Evolutionary conservation across 805 yeast genomes (phyloP).

Genomic region (Suhomyces pyralidae): DNA sequence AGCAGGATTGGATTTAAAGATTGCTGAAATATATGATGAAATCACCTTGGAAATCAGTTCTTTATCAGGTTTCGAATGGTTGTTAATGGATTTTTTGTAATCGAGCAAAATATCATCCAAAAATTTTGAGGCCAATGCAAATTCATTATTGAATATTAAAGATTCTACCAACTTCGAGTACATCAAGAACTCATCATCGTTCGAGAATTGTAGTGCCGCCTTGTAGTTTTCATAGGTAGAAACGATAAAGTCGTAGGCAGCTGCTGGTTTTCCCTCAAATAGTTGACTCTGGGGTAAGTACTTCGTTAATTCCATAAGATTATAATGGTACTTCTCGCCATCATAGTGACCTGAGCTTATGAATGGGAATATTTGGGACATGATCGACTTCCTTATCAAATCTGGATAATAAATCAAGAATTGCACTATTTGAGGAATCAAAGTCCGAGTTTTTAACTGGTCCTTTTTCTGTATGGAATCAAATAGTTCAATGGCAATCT

Average conservation of each 20-base stretch:
- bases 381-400: constrained; percentile 19
- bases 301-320: constrained; percentile 20
- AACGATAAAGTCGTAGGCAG: constrained; percentile 25
- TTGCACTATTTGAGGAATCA: constrained; percentile 36
- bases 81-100: constrained; percentile 28
- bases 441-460: constrained; percentile 26
- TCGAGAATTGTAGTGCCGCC: constrained; percentile 14
- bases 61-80: constrained; percentile 14
- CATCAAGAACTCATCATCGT: constrained; percentile 41
- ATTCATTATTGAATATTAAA: constrained; percentile 49
- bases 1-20: constrained; percentile 1
- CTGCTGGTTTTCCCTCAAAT: constrained; percentile 13
- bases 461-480: constrained; percentile 43
- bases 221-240: constrained; percentile 34
- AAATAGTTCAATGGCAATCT: constrained; percentile 44
- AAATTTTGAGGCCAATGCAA: constrained; percentile 50
- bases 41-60: constrained; percentile 38
- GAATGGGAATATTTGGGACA: constrained; percentile 13
- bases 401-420: constrained; percentile 27
- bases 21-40: constrained; percentile 34
- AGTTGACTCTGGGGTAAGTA: constrained; percentile 17
- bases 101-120: constrained; percentile 53
- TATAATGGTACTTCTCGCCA: not conserved
- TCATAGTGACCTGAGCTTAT: not conserved
- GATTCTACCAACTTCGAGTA: constrained; percentile 53